Percentiles rank a stretch among this genome's conserved stretches.
Evolutionary conservation across 129 eudicot species (phyloP).

Genomic region (Lactuca saligna): DNA sequence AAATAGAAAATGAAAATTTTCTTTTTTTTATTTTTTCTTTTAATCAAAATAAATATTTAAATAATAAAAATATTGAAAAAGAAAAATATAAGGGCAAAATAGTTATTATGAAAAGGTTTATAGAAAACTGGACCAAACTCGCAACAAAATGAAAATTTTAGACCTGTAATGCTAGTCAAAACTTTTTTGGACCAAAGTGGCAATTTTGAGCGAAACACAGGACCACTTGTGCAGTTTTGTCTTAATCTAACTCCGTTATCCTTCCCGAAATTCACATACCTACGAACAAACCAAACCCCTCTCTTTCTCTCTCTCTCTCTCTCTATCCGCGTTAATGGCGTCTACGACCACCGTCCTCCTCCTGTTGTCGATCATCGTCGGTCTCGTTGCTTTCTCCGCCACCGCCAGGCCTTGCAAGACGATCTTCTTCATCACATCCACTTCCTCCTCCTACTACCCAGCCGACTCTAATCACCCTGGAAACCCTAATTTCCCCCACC

Average conservation of each 20-base stretch:
- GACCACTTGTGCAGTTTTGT: too few species aligned
- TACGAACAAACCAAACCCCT: background rate
- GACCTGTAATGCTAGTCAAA: too few species aligned
- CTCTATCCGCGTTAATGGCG: slow-evolving; percentile 44
- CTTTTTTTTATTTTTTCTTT: too few species aligned
- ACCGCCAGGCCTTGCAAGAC: slow-evolving; percentile 92
- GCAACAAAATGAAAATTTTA: too few species aligned
- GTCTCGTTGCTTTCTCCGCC: slow-evolving; percentile 47
- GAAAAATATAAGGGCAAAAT: too few species aligned
- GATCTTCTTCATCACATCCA: slow-evolving; percentile 69
- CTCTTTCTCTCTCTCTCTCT: slow-evolving; percentile 2
- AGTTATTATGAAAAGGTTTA: too few species aligned
- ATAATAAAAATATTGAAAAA: too few species aligned
- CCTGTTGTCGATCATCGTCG: slow-evolving; percentile 38
- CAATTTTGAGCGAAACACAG: too few species aligned
- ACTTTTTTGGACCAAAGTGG: too few species aligned
- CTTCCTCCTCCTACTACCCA: slow-evolving; percentile 46
- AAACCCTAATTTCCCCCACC: slow-evolving; percentile 41
- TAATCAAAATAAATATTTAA: too few species aligned
- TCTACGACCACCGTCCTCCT: slow-evolving; percentile 29
- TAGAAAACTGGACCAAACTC: too few species aligned
- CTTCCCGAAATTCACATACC: slow-evolving; percentile 16
- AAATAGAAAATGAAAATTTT: too few species aligned
- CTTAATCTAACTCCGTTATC: slow-evolving; percentile 7
- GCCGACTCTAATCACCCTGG: slow-evolving; percentile 21